phyloP scores from a whole-genome alignment of 345 rosid genomes.

The Anastatica hierochuntica region DNA sequence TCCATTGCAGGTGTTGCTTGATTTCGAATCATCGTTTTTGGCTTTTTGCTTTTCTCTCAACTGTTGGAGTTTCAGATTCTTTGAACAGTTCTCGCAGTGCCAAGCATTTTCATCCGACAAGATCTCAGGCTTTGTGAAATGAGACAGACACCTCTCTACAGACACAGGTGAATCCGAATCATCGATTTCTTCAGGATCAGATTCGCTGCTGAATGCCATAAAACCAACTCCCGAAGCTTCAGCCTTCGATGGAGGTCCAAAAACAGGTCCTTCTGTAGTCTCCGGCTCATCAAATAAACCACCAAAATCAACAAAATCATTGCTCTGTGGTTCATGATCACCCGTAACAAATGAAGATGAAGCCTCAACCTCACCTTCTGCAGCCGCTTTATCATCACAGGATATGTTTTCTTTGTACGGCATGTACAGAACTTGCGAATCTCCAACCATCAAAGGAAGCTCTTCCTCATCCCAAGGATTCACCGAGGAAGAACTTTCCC shows the following conservation, averaged over 20 bases:
- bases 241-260: conserved; percentile 46
- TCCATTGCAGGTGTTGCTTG: conserved; percentile 26
- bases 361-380: conserved; percentile 42
- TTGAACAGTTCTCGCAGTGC: conserved; percentile 87
- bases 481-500: conserved; percentile 37
- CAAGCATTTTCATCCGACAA: conserved; percentile 90
- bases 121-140: conserved; percentile 73
- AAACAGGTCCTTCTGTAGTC: conserved; percentile 37
- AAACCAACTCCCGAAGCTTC: conserved; percentile 44
- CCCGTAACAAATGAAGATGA: conserved; percentile 40
- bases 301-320: conserved; percentile 73
- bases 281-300: conserved; percentile 92
- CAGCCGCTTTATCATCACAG: conserved; percentile 18
- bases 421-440: conserved; percentile 63
- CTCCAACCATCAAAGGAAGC: conserved; percentile 48
- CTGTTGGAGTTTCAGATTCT: conserved; percentile 32
- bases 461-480: conserved; percentile 60
- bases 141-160: conserved; percentile 82
- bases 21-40: conserved; percentile 16
- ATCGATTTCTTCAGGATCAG: conserved; percentile 95
- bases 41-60: conserved; percentile 35
- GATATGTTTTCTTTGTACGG: conserved; percentile 49
- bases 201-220: conserved; percentile 53
- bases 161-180: conserved; percentile 77
- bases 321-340: conserved; percentile 38